Conservation (phyloP, 2,329 filamentous ascomycete species). For the Curvularia sp. region DNA sequence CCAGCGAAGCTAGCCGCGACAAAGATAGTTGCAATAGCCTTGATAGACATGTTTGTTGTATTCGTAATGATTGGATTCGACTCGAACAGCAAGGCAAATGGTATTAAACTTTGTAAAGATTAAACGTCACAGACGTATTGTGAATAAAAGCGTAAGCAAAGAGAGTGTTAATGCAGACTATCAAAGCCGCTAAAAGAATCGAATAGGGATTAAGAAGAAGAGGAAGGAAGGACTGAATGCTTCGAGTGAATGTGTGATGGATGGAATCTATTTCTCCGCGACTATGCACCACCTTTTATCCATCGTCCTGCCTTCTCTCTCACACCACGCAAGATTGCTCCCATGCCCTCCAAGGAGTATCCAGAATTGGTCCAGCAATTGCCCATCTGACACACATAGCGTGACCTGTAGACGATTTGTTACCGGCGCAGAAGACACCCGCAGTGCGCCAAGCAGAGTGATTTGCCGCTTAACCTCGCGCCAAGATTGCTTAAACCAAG, state of each 20-base stretch:
- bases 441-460: constrained; percentile 33
- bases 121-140: constrained; percentile 46
- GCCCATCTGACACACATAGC: constrained; percentile 27
- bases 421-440: constrained; percentile 28
- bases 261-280: constrained; percentile 15
- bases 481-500: constrained; percentile 38
- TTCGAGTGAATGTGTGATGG: constrained; percentile 31
- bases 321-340: neutral
- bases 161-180: constrained; percentile 40
- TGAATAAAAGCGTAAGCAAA: constrained; percentile 17
- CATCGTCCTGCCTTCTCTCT: constrained; percentile 4
- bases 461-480: constrained; percentile 33
- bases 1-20: constrained; percentile 46
- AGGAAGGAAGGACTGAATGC: constrained; percentile 23
- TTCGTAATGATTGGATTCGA: constrained; percentile 18
- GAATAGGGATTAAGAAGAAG: constrained; percentile 29
- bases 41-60: constrained; percentile 39
- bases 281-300: constrained; percentile 40
- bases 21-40: constrained; percentile 34
- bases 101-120: constrained; percentile 34
- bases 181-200: constrained; percentile 44
- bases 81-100: constrained; percentile 28
- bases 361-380: constrained; percentile 1
- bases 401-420: constrained; percentile 12
- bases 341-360: neutral